Percentiles rank a stretch among this genome's conserved stretches.
phyloP scores from a whole-genome alignment of 192 early-diverging fungal genomes.

The Powellomyces hirtus region DNA sequence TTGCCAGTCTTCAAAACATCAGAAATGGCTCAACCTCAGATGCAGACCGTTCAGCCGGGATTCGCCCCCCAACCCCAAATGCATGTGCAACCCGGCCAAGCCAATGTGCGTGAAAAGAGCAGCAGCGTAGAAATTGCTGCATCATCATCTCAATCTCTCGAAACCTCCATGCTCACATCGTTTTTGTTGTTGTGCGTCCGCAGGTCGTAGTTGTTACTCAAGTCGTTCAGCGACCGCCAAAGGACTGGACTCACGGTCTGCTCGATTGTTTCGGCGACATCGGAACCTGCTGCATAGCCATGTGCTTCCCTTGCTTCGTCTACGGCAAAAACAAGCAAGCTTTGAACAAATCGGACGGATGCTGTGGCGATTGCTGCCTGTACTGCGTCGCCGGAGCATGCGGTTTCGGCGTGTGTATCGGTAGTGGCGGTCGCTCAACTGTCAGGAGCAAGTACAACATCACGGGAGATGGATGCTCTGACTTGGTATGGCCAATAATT shows the following conservation, averaged over 20 bases:
- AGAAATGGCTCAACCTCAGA: constrained; percentile 13
- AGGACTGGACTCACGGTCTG: constrained; percentile 31
- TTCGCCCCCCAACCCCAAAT: constrained; percentile 10
- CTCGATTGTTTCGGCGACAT: constrained; percentile 34
- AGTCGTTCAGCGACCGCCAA: constrained; percentile 32
- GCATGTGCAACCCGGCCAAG: constrained; percentile 18
- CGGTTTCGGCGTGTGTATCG: constrained; percentile 23
- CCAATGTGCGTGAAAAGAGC: constrained; percentile 11
- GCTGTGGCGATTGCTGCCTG: constrained; percentile 14
- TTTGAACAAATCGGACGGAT: constrained; percentile 30
- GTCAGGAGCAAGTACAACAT: constrained; percentile 35
- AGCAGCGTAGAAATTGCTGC: not conserved
- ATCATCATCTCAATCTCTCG: not conserved
- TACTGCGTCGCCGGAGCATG: not conserved
- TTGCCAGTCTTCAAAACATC: no score
- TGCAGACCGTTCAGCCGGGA: constrained; percentile 20
- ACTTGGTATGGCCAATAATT: constrained; percentile 5
- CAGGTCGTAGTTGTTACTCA: constrained; percentile 35
- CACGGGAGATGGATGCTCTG: constrained; percentile 16
- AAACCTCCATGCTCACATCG: not conserved
- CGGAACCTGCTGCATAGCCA: constrained; percentile 26
- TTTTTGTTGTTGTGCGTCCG: not conserved
- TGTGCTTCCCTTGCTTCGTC: constrained; percentile 18
- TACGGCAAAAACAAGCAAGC: constrained; percentile 34
- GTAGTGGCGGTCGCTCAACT: constrained; percentile 3